A percentile compares a stretch with the other conserved stretches of the same genome.
These are phyloP conservation scores for Ceratocystis cacaofunesta DNA, from an alignment of 2,329 filamentous ascomycete genomes.

Conservation along the genomic window DNA sequence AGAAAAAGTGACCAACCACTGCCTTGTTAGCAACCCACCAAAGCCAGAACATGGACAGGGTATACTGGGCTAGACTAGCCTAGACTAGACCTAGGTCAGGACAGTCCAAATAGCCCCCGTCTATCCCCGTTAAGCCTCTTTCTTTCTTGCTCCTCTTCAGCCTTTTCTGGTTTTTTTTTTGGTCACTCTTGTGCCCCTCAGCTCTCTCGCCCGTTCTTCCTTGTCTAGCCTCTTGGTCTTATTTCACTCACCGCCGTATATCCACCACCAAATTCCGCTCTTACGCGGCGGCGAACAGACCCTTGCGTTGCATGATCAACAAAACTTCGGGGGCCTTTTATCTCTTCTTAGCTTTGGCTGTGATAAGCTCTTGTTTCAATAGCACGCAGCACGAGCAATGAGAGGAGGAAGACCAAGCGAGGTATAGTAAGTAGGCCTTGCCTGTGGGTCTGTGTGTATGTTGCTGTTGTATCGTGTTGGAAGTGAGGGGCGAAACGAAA, in stretches of 20 bases:
- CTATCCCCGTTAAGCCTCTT: no score
- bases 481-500: background rate
- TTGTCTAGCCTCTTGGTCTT: background rate
- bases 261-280: background rate
- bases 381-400: background rate
- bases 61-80: no score
- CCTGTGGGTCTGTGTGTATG: background rate
- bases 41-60: no score
- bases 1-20: no score
- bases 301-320: slow-evolving; percentile 5
- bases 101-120: no score
- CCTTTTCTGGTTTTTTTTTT: background rate
- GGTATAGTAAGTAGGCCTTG: background rate
- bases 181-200: background rate
- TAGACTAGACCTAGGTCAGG: no score
- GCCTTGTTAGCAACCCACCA: no score
- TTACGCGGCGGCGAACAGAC: slow-evolving; percentile 3
- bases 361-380: background rate
- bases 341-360: background rate
- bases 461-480: background rate
- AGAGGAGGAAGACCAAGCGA: background rate
- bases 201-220: background rate
- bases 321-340: background rate
- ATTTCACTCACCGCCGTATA: background rate
- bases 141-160: background rate